Base-by-base conservation (phyloP, 495 filamentous ascomycete genomes). In the Tuber calosporum region DNA sequence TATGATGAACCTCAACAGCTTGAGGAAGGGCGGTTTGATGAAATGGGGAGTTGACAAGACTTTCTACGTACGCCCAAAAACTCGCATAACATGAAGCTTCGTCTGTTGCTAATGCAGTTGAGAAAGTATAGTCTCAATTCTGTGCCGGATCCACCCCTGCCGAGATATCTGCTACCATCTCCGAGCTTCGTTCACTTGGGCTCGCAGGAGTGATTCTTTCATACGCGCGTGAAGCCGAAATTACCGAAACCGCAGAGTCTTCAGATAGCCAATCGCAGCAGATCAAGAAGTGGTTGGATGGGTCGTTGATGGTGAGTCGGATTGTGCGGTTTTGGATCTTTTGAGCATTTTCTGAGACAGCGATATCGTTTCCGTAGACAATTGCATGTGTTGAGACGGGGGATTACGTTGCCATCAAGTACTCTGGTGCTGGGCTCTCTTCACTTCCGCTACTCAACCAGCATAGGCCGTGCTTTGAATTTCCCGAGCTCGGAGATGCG, bases 371-470 rank as follows among this genome's bases (percentile, higher is more conserved):
- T 62, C 30, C n/a, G 53, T 15, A 62, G 45, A 95, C 93, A 0
- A 89, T 97, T 8, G 84, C 87, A 22, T 89, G 96, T 84, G 87
- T 91, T 0, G 85, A 86, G 48, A 85, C 87, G 9, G 92, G 91
- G 8, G 93, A 97, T 79, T 97, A 93, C 80, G 89, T 97, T 41
- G 93, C 92, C 2, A 82, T 97, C 71, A 98, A 98, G 86, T 90
- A 84, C 80, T 94, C 91, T 30, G 94, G 94, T n/a, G 93, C 94
- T 74, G 94, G 94, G 0, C n/a, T 39, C 9, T 71, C 75, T 19
- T 69, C 66, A 43, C 62, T 82, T 34, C 69, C 74, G 19, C n/a
- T 82, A 2, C 53, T 82, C n/a, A 53, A 42, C 26, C 53, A 70
- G 34, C 67, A 58, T 17, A 68, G 39, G 67, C 72, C 72, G 30